Percentiles rank a stretch among this genome's conserved stretches.
Conservation (phyloP, 2,329 filamentous ascomycete genomes). For the Gnomoniopsis sp. region DNA sequence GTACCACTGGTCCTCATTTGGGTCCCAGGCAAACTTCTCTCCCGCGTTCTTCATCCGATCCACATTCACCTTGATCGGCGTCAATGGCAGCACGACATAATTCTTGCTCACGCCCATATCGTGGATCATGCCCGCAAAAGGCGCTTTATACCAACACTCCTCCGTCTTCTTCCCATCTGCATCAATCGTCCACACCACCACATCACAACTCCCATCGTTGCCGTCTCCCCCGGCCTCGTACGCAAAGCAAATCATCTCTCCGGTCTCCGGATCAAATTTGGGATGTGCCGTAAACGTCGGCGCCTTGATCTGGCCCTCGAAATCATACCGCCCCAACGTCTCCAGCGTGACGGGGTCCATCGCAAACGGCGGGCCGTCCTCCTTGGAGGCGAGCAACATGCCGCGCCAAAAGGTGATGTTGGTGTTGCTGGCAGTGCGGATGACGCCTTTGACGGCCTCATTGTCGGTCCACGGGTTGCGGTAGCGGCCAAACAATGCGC, state of each 20-base stretch:
- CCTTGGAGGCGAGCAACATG: constrained; percentile 52
- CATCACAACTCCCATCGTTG: constrained; percentile 38
- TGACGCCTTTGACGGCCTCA: constrained; percentile 51
- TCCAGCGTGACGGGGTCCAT: constrained; percentile 48
- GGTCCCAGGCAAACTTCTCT: constrained; percentile 51
- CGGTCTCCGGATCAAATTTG: constrained; percentile 48
- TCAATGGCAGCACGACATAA: constrained; percentile 44
- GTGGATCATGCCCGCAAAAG: constrained; percentile 52
- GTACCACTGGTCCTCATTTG: constrained; percentile 53
- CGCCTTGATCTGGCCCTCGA: constrained; percentile 45
- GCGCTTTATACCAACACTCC: constrained; percentile 46
- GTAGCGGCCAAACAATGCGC: constrained; percentile 50
- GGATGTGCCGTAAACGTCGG: constrained; percentile 51
- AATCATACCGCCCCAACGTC: constrained; percentile 48
- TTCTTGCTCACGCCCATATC: constrained; percentile 46
- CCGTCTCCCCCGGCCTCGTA: constrained; percentile 45
- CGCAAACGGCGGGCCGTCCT: constrained; percentile 49
- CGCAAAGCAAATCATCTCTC: constrained; percentile 50
- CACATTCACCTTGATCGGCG: constrained; percentile 42
- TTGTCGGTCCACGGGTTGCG: constrained; percentile 56
- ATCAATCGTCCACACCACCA: constrained; percentile 45
- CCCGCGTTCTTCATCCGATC: constrained; percentile 42
- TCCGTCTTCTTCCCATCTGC: constrained; percentile 40
- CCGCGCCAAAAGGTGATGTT: constrained; percentile 59
- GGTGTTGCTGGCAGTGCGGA: constrained; percentile 56